A percentile compares a stretch with the other conserved stretches of the same genome.
Conservation (phyloP, 805 yeast species). For the Candida xiaguanensis region DNA sequence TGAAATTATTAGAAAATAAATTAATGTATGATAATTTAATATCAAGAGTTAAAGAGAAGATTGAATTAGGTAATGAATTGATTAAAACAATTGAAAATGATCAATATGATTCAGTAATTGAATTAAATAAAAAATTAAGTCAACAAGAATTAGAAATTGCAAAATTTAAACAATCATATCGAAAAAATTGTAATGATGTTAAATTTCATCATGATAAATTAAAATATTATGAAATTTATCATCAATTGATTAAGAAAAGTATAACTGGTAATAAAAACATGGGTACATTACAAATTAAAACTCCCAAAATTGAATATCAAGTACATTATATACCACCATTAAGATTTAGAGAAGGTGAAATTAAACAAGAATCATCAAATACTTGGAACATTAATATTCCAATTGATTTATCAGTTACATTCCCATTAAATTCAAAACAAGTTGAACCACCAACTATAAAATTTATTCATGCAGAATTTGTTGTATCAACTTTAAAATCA, state of each 20-base stretch:
- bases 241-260: slow-evolving; percentile 13
- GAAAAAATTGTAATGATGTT: slow-evolving; percentile 7
- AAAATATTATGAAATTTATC: slow-evolving; percentile 11
- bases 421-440: slow-evolving; percentile 1
- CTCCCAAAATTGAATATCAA: slow-evolving; percentile 17
- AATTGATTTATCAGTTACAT: slow-evolving; percentile 15
- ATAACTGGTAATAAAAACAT: slow-evolving; percentile 12
- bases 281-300: slow-evolving; percentile 13
- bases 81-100: slow-evolving; percentile 11
- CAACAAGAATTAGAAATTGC: slow-evolving; percentile 15
- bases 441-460: slow-evolving; percentile 14
- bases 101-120: slow-evolving; percentile 10
- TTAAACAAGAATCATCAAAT: slow-evolving; percentile 4
- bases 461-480: slow-evolving; percentile 23
- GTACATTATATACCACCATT: slow-evolving; percentile 23
- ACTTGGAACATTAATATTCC: slow-evolving; percentile 29
- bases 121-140: slow-evolving; percentile 10
- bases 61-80: slow-evolving; percentile 22
- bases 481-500: slow-evolving; percentile 29
- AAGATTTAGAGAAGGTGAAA: slow-evolving; percentile 12
- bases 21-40: slow-evolving; percentile 22
- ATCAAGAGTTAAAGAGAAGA: slow-evolving; percentile 23
- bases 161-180: slow-evolving; percentile 21
- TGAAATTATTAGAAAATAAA: slow-evolving; percentile 17
- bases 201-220: slow-evolving; percentile 7